Conservation (phyloP, 2,329 filamentous ascomycete genomes). For the Nothophoma quercina region DNA sequence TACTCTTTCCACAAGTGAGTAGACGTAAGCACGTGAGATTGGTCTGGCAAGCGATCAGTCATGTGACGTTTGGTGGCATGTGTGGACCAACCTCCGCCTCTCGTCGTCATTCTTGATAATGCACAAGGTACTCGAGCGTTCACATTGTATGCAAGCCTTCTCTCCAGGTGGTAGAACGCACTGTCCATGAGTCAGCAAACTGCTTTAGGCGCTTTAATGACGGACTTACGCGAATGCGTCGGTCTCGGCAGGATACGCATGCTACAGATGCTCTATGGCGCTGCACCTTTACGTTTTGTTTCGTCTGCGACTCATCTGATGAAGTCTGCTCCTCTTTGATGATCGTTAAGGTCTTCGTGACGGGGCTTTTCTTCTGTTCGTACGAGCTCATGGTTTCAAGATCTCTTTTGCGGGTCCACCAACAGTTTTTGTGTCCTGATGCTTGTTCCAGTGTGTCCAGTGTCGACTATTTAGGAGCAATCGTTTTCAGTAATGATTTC, state of each 20-base stretch:
- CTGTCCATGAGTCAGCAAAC: conserved; percentile 43
- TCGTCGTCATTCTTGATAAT: conserved; percentile 67
- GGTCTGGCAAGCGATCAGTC: conserved; percentile 50
- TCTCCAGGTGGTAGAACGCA: conserved; percentile 64
- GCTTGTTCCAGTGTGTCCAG: too few relatives aligned
- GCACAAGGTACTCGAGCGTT: conserved; percentile 59
- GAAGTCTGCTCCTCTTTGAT: conserved; percentile 15
- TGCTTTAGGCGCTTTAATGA: neutral
- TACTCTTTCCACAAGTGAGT: conserved; percentile 63
- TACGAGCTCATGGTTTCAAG: neutral
- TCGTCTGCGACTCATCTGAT: conserved; percentile 14
- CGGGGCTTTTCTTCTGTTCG: neutral
- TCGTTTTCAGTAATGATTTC: neutral
- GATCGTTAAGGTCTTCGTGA: neutral
- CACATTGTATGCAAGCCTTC: conserved; percentile 61
- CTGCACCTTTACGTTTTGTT: conserved; percentile 39
- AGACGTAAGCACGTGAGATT: conserved; percentile 66
- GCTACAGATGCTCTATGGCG: conserved; percentile 61
- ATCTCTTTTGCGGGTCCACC: too few relatives aligned
- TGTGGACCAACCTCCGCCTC: conserved; percentile 57
- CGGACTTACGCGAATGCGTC: conserved; percentile 50
- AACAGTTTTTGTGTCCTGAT: too few relatives aligned
- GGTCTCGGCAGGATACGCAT: conserved; percentile 62
- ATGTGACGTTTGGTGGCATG: neutral
- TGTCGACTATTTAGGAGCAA: neutral